phyloP scores from a whole-genome alignment of 768 basidiomycete species.

The Leccinum obscurum region DNA sequence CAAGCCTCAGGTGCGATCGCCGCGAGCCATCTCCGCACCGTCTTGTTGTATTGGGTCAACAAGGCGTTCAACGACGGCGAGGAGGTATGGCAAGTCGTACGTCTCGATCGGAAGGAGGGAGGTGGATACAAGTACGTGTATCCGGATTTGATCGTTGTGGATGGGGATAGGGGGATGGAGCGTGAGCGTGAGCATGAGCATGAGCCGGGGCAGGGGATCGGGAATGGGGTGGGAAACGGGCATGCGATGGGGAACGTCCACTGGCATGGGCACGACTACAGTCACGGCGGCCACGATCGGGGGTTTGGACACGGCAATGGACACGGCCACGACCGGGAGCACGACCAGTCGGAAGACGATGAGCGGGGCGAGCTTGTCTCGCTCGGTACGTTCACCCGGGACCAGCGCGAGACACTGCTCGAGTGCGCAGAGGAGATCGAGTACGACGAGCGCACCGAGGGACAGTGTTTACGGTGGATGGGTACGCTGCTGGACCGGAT shows the following conservation, averaged over 20 bases:
- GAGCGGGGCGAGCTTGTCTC: conserved; percentile 11
- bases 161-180: conserved; percentile 13
- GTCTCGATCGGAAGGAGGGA: conserved; percentile 17
- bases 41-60: conserved; percentile 31
- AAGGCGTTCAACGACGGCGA: conserved; percentile 21
- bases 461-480: conserved; percentile 20
- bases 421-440: conserved; percentile 29
- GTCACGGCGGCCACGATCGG: neutral
- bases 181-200: neutral
- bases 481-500: conserved; percentile 18
- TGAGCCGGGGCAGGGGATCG: neutral
- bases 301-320: neutral
- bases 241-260: neutral
- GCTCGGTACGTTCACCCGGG: conserved; percentile 21
- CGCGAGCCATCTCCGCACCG: conserved; percentile 5
- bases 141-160: conserved; percentile 30
- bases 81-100: conserved; percentile 31
- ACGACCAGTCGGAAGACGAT: neutral
- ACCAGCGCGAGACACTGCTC: conserved; percentile 29
- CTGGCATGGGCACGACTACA: neutral
- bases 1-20: conserved; percentile 17
- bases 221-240: neutral
- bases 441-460: conserved; percentile 14
- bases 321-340: neutral
- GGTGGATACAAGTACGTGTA: conserved; percentile 23